Percentiles rank a stretch among this genome's conserved stretches.
These are phyloP conservation scores for Wickerhamomyces silvicola DNA, from an alignment of 805 yeast species.

Conservation along the genomic window DNA sequence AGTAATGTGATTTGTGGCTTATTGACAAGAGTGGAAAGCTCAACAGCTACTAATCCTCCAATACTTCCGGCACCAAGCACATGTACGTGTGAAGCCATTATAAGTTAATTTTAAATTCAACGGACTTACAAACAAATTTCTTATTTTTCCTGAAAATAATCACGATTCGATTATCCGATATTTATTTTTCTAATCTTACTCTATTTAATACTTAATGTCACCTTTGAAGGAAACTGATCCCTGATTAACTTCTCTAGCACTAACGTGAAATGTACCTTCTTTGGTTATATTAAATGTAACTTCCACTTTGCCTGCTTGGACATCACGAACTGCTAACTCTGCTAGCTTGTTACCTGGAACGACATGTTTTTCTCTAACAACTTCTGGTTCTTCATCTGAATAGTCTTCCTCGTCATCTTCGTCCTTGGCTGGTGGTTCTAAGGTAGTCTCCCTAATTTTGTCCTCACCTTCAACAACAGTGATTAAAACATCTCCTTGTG, in stretches of 20 bases:
- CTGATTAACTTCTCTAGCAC: slow-evolving; percentile 58
- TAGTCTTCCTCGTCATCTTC: slow-evolving; percentile 47
- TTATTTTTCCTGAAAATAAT: no score
- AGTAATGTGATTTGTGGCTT: slow-evolving; percentile 15
- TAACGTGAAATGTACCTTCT: slow-evolving; percentile 52
- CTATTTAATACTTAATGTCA: slow-evolving; percentile 26
- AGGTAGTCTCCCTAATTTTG: slow-evolving; percentile 71
- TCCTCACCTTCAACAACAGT: slow-evolving; percentile 83
- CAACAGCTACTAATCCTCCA: slow-evolving; percentile 22
- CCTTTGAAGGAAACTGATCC: slow-evolving; percentile 53
- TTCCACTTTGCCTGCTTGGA: slow-evolving; percentile 63
- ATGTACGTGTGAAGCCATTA: no score
- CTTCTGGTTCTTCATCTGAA: slow-evolving; percentile 85
- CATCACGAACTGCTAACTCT: slow-evolving; percentile 68
- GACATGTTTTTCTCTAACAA: slow-evolving; percentile 67
- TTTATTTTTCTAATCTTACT: no score
- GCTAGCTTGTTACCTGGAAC: slow-evolving; percentile 71
- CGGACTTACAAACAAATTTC: no score
- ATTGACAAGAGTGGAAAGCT: slow-evolving; percentile 14
- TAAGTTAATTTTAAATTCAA: background rate
- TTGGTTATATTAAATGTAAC: slow-evolving; percentile 47
- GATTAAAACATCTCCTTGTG: slow-evolving; percentile 54
- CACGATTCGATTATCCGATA: no score
- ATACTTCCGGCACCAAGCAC: slow-evolving; percentile 24
- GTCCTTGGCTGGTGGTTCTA: slow-evolving; percentile 56